Percentiles rank a stretch among this genome's conserved stretches.
Conservation (phyloP, 495 filamentous ascomycete species). For the Penicillium salamii region DNA sequence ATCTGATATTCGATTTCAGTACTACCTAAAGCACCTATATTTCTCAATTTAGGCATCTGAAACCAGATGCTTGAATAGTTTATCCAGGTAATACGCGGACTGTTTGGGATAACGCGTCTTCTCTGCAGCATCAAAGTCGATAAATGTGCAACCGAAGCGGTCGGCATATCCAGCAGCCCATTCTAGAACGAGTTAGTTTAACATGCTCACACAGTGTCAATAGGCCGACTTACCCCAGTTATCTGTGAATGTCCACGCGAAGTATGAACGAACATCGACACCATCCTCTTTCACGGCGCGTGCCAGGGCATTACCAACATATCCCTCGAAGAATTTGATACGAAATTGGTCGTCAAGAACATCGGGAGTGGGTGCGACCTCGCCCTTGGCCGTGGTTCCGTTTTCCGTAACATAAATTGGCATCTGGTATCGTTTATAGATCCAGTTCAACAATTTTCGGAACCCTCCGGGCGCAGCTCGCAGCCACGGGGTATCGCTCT, state of each 20-base stretch:
- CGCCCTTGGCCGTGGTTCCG: slow-evolving; percentile 46
- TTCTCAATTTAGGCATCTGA: slow-evolving; percentile 10
- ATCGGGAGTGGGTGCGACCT: slow-evolving; percentile 35
- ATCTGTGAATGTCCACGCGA: slow-evolving; percentile 50
- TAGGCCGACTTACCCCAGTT: slow-evolving; percentile 31
- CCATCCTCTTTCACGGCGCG: slow-evolving; percentile 43
- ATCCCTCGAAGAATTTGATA: slow-evolving; percentile 43
- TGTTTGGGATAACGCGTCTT: slow-evolving; percentile 47
- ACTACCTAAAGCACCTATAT: no score
- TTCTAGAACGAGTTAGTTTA: slow-evolving; percentile 25
- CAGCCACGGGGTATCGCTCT: slow-evolving; percentile 48
- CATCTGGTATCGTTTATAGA: slow-evolving; percentile 38
- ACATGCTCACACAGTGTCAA: not conserved
- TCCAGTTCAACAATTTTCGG: slow-evolving; percentile 44
- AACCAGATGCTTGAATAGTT: slow-evolving; percentile 42
- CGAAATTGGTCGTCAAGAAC: slow-evolving; percentile 44
- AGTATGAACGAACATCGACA: slow-evolving; percentile 45
- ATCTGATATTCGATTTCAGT: no score
- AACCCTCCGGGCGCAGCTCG: slow-evolving; percentile 40
- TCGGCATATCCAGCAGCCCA: slow-evolving; percentile 50
- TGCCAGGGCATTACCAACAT: slow-evolving; percentile 41
- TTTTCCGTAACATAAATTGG: slow-evolving; percentile 53
- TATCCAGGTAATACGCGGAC: slow-evolving; percentile 41
- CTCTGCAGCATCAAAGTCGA: slow-evolving; percentile 43
- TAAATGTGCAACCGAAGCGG: slow-evolving; percentile 42